Percentiles rank a stretch among this genome's conserved stretches.
Conservation (phyloP, 768 basidiomycete species). For the Trametes meyenii region DNA sequence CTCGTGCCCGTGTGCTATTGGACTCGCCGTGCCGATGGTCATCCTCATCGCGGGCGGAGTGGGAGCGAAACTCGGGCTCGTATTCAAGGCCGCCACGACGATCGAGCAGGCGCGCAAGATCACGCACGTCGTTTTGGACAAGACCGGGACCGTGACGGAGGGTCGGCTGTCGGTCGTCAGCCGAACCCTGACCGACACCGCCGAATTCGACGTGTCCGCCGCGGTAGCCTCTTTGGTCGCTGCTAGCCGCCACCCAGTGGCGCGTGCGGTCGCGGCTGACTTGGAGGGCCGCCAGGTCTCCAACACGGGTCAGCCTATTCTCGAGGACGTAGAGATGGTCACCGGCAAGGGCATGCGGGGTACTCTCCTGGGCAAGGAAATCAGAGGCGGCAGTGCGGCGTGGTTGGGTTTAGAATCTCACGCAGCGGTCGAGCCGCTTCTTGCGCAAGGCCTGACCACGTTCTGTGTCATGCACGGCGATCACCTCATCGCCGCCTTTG, state of each 20-base stretch:
- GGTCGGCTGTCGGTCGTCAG: conserved; percentile 45
- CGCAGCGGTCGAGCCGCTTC: conserved; percentile 35
- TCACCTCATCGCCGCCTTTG: conserved; percentile 39
- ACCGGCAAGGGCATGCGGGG: conserved; percentile 42
- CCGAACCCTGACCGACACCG: conserved; percentile 25
- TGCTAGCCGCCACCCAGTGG: conserved; percentile 40
- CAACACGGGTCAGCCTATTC: conserved; percentile 1
- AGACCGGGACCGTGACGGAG: conserved; percentile 59
- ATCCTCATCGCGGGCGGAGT: conserved; percentile 38
- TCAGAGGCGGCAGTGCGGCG: conserved; percentile 41
- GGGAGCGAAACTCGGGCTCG: conserved; percentile 35
- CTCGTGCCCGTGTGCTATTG: conserved; percentile 55
- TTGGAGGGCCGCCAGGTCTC: conserved; percentile 20
- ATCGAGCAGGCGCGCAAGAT: conserved; percentile 48
- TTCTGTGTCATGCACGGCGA: conserved; percentile 42
- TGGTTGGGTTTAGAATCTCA: conserved; percentile 38
- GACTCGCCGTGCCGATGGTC: conserved; percentile 41
- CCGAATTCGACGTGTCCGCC: conserved; percentile 11
- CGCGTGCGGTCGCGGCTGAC: conserved; percentile 37
- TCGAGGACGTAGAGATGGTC: conserved; percentile 33
- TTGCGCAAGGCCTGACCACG: conserved; percentile 46
- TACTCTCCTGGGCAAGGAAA: conserved; percentile 34
- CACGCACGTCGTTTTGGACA: conserved; percentile 55
- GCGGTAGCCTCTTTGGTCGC: conserved; percentile 36
- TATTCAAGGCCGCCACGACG: conserved; percentile 39